Percentiles rank a stretch among this genome's conserved stretches.
Conservation (phyloP, 2,329 filamentous ascomycete genomes). For the Blumeria graminis region DNA sequence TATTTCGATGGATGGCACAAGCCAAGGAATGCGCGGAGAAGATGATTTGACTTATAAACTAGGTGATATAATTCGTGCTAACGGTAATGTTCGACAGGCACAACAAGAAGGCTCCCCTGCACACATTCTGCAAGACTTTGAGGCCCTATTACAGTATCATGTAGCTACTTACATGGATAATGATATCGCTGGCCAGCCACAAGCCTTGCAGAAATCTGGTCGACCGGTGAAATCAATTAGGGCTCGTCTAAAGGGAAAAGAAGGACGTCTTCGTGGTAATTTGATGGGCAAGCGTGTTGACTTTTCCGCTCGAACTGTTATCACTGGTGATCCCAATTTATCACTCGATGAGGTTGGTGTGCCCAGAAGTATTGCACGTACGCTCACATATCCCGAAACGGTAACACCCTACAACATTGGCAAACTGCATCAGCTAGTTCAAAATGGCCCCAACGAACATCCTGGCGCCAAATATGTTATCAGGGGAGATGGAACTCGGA, state of each 20-base stretch:
- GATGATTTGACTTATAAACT: constrained; percentile 99
- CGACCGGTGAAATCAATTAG: constrained; percentile 92
- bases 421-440: constrained; percentile 68
- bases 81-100: constrained; percentile 78
- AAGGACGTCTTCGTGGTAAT: constrained; percentile 91
- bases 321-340: constrained; percentile 92
- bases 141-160: constrained; percentile 83
- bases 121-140: constrained; percentile 79
- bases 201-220: constrained; percentile 89
- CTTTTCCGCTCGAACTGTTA: constrained; percentile 97
- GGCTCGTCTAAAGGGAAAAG: constrained; percentile 94
- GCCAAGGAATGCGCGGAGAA: constrained; percentile 79
- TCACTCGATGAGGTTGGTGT: constrained; percentile 95
- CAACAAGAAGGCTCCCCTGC: constrained; percentile 77
- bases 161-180: constrained; percentile 99
- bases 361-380: constrained; percentile 75
- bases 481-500: constrained; percentile 74
- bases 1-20: constrained; percentile 89
- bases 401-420: constrained; percentile 96
- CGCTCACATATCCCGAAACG: constrained; percentile 85
- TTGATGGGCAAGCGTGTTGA: constrained; percentile 99
- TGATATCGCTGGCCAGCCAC: constrained; percentile 85
- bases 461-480: constrained; percentile 95
- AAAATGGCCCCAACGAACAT: constrained; percentile 84
- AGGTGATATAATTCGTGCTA: constrained; percentile 92